phyloP scores from a whole-genome alignment of 2,329 filamentous ascomycete genomes.

The Blumeria hordei region DNA sequence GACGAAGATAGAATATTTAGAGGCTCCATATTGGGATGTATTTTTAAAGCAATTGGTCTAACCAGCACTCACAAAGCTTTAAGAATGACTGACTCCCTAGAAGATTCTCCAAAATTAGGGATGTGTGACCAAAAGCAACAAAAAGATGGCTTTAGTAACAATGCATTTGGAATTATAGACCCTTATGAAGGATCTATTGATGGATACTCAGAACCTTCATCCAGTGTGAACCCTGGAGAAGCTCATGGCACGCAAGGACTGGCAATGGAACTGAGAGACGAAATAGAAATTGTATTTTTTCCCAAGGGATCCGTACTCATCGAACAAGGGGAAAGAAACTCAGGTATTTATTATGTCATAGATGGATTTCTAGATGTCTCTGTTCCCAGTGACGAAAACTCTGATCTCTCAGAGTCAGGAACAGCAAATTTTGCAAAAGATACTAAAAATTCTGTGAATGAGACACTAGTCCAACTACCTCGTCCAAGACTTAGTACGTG shows the following conservation, averaged over 20 bases:
- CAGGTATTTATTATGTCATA: constrained; percentile 89
- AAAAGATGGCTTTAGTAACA: constrained; percentile 52
- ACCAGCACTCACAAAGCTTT: constrained; percentile 40
- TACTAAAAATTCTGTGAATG: constrained; percentile 10
- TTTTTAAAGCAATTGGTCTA: constrained; percentile 81
- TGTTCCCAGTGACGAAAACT: constrained; percentile 34
- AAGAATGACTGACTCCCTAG: constrained; percentile 48
- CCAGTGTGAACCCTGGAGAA: constrained; percentile 32
- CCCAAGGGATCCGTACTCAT: constrained; percentile 84
- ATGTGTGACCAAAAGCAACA: constrained; percentile 65
- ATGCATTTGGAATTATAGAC: constrained; percentile 82
- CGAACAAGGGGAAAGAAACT: constrained; percentile 91
- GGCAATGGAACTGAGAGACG: constrained; percentile 62
- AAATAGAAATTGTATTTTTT: constrained; percentile 94
- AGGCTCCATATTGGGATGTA: constrained; percentile 76
- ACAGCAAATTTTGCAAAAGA: constrained; percentile 7
- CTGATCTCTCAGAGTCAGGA: constrained; percentile 12
- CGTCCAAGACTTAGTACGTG: constrained; percentile 21
- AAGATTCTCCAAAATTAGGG: constrained; percentile 62
- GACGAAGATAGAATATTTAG: constrained; percentile 80
- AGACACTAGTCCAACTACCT: constrained; percentile 21
- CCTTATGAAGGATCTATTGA: constrained; percentile 55
- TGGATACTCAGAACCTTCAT: constrained; percentile 64
- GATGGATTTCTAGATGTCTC: constrained; percentile 92
- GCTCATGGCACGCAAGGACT: constrained; percentile 40